A percentile compares a stretch with the other conserved stretches of the same genome.
phyloP scores from a whole-genome alignment of 1,139 yeast species.

The Yamadazyma jaroonii region DNA sequence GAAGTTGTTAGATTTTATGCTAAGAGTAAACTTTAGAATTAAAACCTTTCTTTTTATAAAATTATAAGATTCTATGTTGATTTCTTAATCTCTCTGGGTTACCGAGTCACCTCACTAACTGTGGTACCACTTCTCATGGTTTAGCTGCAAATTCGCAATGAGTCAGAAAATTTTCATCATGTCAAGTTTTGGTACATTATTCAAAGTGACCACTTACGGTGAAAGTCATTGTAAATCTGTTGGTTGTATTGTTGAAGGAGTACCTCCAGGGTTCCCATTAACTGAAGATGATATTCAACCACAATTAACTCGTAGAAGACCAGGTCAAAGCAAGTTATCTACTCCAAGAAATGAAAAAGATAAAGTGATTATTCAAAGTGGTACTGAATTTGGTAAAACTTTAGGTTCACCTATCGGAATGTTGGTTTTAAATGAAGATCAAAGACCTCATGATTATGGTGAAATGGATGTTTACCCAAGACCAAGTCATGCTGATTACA shows the following conservation, averaged over 20 bases:
- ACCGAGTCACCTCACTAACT: too few species aligned
- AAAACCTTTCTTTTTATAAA: too few species aligned
- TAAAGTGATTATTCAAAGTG: constrained; percentile 87
- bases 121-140: not conserved
- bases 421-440: constrained; percentile 92
- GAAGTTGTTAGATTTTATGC: constrained; percentile 57
- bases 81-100: not conserved
- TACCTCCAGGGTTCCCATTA: constrained; percentile 89
- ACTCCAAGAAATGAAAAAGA: constrained; percentile 98
- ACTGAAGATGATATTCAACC: constrained; percentile 91
- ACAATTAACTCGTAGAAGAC: constrained; percentile 93
- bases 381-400: constrained; percentile 87
- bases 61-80: too few species aligned
- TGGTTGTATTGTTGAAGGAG: constrained; percentile 97
- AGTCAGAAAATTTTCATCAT: constrained; percentile 16
- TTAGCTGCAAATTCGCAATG: constrained; percentile 1
- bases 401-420: constrained; percentile 95
- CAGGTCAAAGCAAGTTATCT: constrained; percentile 89
- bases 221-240: constrained; percentile 98
- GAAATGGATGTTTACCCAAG: constrained; percentile 95
- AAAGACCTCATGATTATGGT: constrained; percentile 91
- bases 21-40: constrained; percentile 34
- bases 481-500: constrained; percentile 97
- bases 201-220: constrained; percentile 88
- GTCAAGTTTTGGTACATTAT: constrained; percentile 46